Evolutionary conservation across 345 rosid genomes (phyloP).

Genomic region (Lepidium aucheri): DNA sequence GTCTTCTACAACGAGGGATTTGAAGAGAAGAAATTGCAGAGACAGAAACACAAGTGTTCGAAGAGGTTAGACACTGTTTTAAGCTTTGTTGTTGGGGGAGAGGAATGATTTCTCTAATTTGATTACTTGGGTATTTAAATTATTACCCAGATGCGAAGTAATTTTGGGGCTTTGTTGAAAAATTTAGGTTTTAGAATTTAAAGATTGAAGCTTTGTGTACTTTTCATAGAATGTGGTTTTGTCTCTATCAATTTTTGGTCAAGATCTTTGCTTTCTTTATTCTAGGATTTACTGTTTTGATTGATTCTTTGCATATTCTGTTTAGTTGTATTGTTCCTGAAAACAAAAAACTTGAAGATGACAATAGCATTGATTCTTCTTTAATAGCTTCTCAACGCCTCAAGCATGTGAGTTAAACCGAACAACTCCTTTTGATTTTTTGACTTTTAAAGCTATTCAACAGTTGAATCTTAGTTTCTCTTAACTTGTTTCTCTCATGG

Average conservation of each 20-base stretch:
- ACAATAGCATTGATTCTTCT: constrained; percentile 29
- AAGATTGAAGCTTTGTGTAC: constrained; percentile 4
- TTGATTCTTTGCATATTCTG: constrained; percentile 12
- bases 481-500: constrained; percentile 32
- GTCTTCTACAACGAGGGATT: too few species aligned
- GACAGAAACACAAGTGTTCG: constrained; percentile 62
- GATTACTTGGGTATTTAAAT: not conserved
- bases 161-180: constrained; percentile 7
- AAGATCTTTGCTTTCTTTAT: constrained; percentile 7
- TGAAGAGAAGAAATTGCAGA: constrained; percentile 43
- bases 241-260: constrained; percentile 1
- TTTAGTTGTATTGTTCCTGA: constrained; percentile 57
- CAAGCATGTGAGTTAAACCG: constrained; percentile 51
- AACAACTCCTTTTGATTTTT: not conserved
- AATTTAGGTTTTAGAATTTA: not conserved
- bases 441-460: not conserved
- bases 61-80: constrained; percentile 54
- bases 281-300: constrained; percentile 2
- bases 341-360: constrained; percentile 49
- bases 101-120: not conserved
- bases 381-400: constrained; percentile 36
- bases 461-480: not conserved
- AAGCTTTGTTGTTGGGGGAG: not conserved
- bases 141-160: not conserved
- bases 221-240: not conserved